Percentiles rank a stretch among this genome's conserved stretches.
phyloP scores from a whole-genome alignment of 805 yeast genomes.

The Cyberlindnera japonica region DNA sequence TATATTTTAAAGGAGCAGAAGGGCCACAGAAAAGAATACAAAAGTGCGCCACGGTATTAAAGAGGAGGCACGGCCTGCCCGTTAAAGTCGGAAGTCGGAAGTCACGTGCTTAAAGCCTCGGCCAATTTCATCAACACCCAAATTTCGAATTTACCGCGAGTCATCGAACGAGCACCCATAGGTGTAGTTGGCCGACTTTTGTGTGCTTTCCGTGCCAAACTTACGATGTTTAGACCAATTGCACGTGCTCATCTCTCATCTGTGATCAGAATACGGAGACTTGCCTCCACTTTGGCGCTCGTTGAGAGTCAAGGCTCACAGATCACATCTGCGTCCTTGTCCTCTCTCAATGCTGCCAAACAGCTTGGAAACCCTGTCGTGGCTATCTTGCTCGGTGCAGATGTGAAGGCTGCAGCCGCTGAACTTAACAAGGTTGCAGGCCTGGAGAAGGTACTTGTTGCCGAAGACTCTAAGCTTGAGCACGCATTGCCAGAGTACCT shows the following conservation, averaged over 20 bases:
- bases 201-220: neutral
- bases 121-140: neutral
- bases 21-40: no score
- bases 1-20: no score
- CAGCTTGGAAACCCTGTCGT: constrained; percentile 73
- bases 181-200: neutral
- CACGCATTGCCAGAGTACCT: constrained; percentile 77
- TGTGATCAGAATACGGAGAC: constrained; percentile 31
- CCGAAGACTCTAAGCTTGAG: constrained; percentile 55
- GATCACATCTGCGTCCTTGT: constrained; percentile 64
- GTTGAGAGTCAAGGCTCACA: constrained; percentile 56
- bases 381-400: constrained; percentile 71
- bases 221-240: constrained; percentile 16
- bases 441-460: constrained; percentile 41
- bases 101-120: no score
- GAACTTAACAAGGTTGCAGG: constrained; percentile 51
- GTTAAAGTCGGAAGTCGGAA: no score
- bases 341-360: constrained; percentile 74
- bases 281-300: constrained; percentile 71
- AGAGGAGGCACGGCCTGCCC: no score
- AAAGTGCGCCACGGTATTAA: no score
- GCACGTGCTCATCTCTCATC: constrained; percentile 2
- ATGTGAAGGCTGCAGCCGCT: constrained; percentile 47
- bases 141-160: neutral
- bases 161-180: no score